phyloP scores from a whole-genome alignment of 2,329 filamentous ascomycete species.

The Exserohilum rostratum region DNA sequence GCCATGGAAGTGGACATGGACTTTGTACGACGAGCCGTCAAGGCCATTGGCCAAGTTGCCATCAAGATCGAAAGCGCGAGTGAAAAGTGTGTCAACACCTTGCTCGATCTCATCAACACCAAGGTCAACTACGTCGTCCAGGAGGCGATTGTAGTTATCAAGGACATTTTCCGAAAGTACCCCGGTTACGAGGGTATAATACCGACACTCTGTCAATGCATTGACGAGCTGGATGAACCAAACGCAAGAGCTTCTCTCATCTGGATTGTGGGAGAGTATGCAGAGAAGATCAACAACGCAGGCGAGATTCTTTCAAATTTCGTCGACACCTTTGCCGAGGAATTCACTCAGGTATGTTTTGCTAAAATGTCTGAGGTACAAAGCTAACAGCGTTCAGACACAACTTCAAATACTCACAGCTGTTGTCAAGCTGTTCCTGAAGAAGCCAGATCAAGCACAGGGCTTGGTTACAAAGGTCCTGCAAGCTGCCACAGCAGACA shows the following conservation, averaged over 20 bases:
- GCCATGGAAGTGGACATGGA: slow-evolving; percentile 99
- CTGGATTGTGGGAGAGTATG: slow-evolving; percentile 99
- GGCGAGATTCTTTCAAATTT: slow-evolving; percentile 90
- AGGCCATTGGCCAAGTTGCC: slow-evolving; percentile 95
- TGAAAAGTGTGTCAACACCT: slow-evolving; percentile 92
- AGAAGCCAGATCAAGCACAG: slow-evolving; percentile 92
- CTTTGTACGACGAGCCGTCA: slow-evolving; percentile 91
- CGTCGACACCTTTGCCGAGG: slow-evolving; percentile 92
- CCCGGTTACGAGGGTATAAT: slow-evolving; percentile 98
- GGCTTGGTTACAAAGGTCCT: slow-evolving; percentile 92
- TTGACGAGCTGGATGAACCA: slow-evolving; percentile 95
- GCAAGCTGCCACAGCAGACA: slow-evolving; percentile 89
- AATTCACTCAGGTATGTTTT: slow-evolving; percentile 81
- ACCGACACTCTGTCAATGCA: slow-evolving; percentile 92
- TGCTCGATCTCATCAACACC: slow-evolving; percentile 92
- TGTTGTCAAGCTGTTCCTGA: slow-evolving; percentile 95
- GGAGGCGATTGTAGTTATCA: slow-evolving; percentile 98
- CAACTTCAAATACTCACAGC: slow-evolving; percentile 97
- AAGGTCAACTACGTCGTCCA: slow-evolving; percentile 99
- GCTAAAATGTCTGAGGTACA: too few species aligned
- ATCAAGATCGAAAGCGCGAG: slow-evolving; percentile 97
- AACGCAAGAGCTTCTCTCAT: slow-evolving; percentile 89
- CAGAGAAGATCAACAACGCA: slow-evolving; percentile 99
- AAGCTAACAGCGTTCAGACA: slow-evolving; percentile 64
- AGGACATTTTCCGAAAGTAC: slow-evolving; percentile 97